phyloP scores from a whole-genome alignment of 495 filamentous ascomycete species.

The Penicillium ucsense region DNA sequence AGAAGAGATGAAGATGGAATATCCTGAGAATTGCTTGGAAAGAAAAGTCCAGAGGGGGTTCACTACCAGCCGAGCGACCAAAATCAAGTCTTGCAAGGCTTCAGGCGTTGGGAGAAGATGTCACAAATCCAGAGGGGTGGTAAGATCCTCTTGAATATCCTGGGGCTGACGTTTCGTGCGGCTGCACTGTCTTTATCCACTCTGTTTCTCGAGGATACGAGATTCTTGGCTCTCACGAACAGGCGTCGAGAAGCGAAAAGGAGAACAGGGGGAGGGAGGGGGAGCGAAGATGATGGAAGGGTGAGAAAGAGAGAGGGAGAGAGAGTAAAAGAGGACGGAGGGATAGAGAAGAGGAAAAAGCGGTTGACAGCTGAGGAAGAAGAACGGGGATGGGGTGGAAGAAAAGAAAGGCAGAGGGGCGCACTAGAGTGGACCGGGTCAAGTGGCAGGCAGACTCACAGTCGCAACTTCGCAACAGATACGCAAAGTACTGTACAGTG shows the following conservation, averaged over 20 bases:
- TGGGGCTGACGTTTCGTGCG: conserved; percentile 2
- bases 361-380: background rate
- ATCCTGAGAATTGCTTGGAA: conserved; percentile 9
- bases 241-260: no score
- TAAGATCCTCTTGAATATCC: conserved; percentile 1
- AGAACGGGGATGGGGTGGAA: background rate
- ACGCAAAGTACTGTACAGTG: no score
- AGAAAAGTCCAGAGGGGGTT: background rate
- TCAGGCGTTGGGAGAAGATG: background rate
- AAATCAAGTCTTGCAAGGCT: conserved; percentile 13
- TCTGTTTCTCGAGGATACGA: background rate
- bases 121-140: background rate
- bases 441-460: conserved; percentile 13
- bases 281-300: conserved; percentile 2
- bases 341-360: conserved; percentile 9
- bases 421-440: conserved; percentile 16
- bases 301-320: conserved; percentile 2
- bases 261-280: conserved; percentile 1
- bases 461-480: no score
- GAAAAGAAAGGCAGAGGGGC: conserved; percentile 8
- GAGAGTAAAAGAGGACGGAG: conserved; percentile 5
- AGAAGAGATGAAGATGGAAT: conserved; percentile 7
- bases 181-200: conserved; percentile 13
- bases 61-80: conserved; percentile 3
- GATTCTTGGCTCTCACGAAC: no score